These are phyloP conservation scores for Talaromyces rugulosus DNA, from an alignment of 2,329 filamentous ascomycete genomes.

Conservation along the genomic window DNA sequence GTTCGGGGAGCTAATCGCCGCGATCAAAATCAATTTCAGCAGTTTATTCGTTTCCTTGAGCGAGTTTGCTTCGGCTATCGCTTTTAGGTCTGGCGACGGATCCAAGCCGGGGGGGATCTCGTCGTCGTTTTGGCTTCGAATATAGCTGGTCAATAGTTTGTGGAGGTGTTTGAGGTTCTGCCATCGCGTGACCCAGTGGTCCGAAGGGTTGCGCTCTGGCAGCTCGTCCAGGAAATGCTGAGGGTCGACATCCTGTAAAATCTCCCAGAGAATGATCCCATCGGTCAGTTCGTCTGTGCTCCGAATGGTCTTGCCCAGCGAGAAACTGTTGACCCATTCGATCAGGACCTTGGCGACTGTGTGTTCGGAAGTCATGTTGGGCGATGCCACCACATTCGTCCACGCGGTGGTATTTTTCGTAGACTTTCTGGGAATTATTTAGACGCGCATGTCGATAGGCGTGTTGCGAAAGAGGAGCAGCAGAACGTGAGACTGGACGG, in stretches of 20 bases:
- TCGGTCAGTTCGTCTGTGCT: constrained; percentile 40
- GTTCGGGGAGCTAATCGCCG: constrained; percentile 58
- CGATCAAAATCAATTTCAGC: constrained; percentile 59
- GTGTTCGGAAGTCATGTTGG: constrained; percentile 41
- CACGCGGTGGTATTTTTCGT: neutral
- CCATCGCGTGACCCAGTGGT: constrained; percentile 46
- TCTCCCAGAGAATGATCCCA: constrained; percentile 45
- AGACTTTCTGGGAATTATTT: neutral
- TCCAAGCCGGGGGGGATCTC: constrained; percentile 38
- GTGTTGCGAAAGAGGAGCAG: neutral
- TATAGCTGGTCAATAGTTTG: constrained; percentile 43
- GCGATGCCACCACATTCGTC: neutral
- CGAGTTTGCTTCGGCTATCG: constrained; percentile 42
- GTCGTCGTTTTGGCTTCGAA: constrained; percentile 43
- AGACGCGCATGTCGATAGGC: neutral
- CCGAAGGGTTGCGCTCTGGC: constrained; percentile 39
- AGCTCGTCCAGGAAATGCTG: constrained; percentile 46
- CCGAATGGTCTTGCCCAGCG: constrained; percentile 38
- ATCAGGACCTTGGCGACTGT: constrained; percentile 42
- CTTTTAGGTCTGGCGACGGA: constrained; percentile 42
- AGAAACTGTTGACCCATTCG: constrained; percentile 47
- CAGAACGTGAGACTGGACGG: neutral
- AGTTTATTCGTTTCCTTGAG: constrained; percentile 49
- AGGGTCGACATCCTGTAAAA: constrained; percentile 46
- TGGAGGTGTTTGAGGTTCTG: constrained; percentile 47